Base-by-base conservation (phyloP, 2,329 filamentous ascomycete species). In the Dothiorella sarmentorum region DNA sequence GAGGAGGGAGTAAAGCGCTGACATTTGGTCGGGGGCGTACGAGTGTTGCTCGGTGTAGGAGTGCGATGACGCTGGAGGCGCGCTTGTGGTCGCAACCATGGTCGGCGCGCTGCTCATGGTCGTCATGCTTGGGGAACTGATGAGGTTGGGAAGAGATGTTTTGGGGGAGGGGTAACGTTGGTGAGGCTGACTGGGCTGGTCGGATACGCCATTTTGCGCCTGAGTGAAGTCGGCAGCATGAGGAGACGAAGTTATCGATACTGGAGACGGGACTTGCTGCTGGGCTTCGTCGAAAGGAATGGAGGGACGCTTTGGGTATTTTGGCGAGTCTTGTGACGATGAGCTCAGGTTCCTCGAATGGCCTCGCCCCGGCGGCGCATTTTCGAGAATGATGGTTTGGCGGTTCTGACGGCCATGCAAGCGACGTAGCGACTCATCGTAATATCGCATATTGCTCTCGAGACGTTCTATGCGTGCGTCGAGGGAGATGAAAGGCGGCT, bases 351-450 rank as follows among this genome's bases (percentile, higher is more conserved):
- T 67, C 3, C 71, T 64, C 4, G 68, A 66, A 13, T 52, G 61
- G 9, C 69, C 67, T 1, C 69, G 64, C 13, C 66, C 70, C 43
- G 67, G 69, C 4, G 72, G 71, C 33, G 70, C 67, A 20, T 70
- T 71, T 47, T 72, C 70, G 9, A 74, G 67, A 37, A 74, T 71
- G 59, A 74, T 72, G 52, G 71, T 73, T 60, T 73, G 70, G 4
- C 69, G 69, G 43, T 70, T 70, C 59, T 62, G 71, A 61, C 67
- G 68, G 7, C 68, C 66, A 9, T 69, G 69, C 20, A 73, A 59
- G 24, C 68, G 68, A 35, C 65, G 69, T 7, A 73, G 61, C 1
- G 69, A 69, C 2, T 63, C 62, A 53, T 72, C 69, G 11, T 73
- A 65, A 9, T 61, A 63, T 1, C 66, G 65, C 56, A 71, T 63